Evolutionary conservation across 371 early-diverging fungal genomes (phyloP), one percentile per base, ranked within the genome.

Genomic region (Actinomortierella ambigua): DNA sequence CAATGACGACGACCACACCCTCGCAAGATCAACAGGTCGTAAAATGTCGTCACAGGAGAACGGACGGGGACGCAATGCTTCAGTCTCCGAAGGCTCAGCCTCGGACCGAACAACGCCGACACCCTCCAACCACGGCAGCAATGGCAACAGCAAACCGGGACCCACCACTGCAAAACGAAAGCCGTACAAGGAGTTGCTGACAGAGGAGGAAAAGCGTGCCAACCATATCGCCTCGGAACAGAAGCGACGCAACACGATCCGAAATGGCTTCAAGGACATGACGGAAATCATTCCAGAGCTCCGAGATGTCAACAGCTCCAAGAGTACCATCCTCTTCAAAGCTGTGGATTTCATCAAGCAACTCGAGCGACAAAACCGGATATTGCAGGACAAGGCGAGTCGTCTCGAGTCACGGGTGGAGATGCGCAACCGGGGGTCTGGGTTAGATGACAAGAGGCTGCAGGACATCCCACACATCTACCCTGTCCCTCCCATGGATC

Each of bases 131-230:
- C 34, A 15, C 47, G 5, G 40, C 41, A 22, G 2, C 50, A 44
- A 29, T 22, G 18, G 34, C 52, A 41, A 49, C 50, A 40, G 51
- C 26, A 50, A 26, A 50, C 14, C 50, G 15, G 50, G 26, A 26
- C 53, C 69, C 18, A 24, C 48, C 1, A 61, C 61, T 13, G 55
- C 71, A 2, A 73, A 73, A 50, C 73, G 71, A 41, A 77, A 79
- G 61, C 68, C 68, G 22, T 65, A 76, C 55, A 79, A 79, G 28
- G 93, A 95, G 67, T 78, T 95, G 17, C 77, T 97, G 68, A 93
- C 96, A 2, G 94, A 93, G 54, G 89, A 90, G n/a, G 94, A 96
- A 68, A 96, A 97, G 77, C 88, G 93, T 56, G 91, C 94, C 4
- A 97, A 96, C 78, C 98, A 97, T 77, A 96, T 97, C 54, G 75